A percentile compares a stretch with the other conserved stretches of the same genome.
Evolutionary conservation across 352 stramenopile species (phyloP).

Genomic region (Pythium sp.): DNA sequence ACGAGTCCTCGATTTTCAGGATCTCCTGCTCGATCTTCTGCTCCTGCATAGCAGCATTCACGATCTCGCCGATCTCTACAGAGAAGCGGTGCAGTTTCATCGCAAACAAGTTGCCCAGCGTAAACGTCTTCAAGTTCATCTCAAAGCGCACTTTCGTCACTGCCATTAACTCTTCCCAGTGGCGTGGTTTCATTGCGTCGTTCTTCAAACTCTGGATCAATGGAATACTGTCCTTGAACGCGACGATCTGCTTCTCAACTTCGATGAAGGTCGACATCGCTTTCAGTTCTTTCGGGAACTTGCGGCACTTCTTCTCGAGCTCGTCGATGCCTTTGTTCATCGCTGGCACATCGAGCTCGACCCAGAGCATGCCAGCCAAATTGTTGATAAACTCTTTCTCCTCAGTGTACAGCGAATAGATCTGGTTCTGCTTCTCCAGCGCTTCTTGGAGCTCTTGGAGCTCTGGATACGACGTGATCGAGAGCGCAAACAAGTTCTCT

Average conservation of each 20-base stretch:
- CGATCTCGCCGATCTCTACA: constrained; percentile 90
- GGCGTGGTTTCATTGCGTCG: constrained; percentile 90
- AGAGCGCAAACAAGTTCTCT: constrained; percentile 92
- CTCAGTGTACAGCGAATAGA: constrained; percentile 92
- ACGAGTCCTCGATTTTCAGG: constrained; percentile 90
- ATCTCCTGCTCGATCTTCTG: constrained; percentile 94
- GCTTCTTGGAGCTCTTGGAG: constrained; percentile 85
- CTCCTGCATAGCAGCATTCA: constrained; percentile 93
- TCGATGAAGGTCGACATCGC: constrained; percentile 89
- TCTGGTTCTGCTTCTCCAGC: constrained; percentile 85
- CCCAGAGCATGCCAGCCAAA: constrained; percentile 90
- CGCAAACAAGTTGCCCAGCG: constrained; percentile 88
- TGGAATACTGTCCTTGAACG: constrained; percentile 94
- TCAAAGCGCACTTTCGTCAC: constrained; percentile 91
- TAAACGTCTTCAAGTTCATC: constrained; percentile 92
- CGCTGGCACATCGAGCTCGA: constrained; percentile 88
- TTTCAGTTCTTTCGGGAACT: constrained; percentile 90
- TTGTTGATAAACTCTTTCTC: constrained; percentile 92
- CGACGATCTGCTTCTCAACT: constrained; percentile 88
- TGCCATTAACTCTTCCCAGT: constrained; percentile 89
- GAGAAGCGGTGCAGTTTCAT: constrained; percentile 92
- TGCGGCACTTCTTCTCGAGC: constrained; percentile 90
- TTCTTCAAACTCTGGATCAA: constrained; percentile 94
- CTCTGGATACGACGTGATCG: constrained; percentile 90
- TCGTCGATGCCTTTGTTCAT: constrained; percentile 93